Base-by-base conservation (phyloP, 2,329 filamentous ascomycete species). In the Xylariaceae sp. region DNA sequence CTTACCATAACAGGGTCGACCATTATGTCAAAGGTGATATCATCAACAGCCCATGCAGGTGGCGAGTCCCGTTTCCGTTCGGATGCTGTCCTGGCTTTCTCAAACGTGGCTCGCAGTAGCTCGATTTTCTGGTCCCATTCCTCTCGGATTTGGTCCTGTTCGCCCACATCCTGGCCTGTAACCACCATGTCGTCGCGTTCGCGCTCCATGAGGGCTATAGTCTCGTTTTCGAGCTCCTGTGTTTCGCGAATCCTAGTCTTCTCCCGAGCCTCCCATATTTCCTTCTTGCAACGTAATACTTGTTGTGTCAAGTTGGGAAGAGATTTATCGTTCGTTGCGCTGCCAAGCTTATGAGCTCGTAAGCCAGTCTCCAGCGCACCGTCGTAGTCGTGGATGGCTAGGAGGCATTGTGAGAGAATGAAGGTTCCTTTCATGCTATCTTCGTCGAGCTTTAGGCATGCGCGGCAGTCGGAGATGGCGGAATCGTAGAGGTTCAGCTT, bases 231-330 rank as follows among this genome's bases (percentile, higher is more conserved):
- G 2, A 91, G 70, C 31, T 78, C 77, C 5, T 70, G 72, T 17
- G 76, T 74, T 54, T 82, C 75, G 12, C 81, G 75, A 19, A 75
- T 62, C 1, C 87, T 75, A 33, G 75, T 73, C 48, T 74, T 75
- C 66, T 97, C 92, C 56, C 75, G 75, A 11, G 82, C 78, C 33
- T 92, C 87, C 89, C 94, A 97, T 36, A 88, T 82, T 55, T 85
- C 85, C 68, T 92, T 92, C 69, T 95, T 95, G 62, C 89, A 90
- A 49, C 78, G 77, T 18, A 96, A 74, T 0, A 96, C 88, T 14
- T 87, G 80, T 14, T 76, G 75, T 0, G 87, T 90, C 40, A 96
- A 82, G 18, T 84, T 80, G 18, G 81, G 75, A 0, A 92, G 80
- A 35, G 85, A 86, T 52, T 80, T 81, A 63, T 85, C 86, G 62